Evolutionary conservation across 108 stramenopile genomes (phyloP).

Genomic region (Pseudonitzschia multistriata): DNA sequence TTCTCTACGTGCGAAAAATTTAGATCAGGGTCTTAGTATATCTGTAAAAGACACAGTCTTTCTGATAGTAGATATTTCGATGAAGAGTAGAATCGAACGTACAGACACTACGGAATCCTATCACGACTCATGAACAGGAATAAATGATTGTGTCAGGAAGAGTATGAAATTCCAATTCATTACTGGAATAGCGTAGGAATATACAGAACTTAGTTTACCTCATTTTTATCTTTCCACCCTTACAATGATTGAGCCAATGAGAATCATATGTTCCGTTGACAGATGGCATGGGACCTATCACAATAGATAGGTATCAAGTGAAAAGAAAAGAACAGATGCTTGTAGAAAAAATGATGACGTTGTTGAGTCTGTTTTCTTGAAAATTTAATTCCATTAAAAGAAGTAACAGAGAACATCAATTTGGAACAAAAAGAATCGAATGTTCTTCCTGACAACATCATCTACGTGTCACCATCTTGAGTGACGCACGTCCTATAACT

Average conservation of each 20-base stretch:
- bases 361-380: background rate
- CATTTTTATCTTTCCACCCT: background rate
- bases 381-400: background rate
- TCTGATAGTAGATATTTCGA: background rate
- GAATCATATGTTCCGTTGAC: background rate
- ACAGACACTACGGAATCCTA: too few relatives aligned
- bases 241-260: background rate
- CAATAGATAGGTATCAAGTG: background rate
- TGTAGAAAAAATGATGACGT: background rate
- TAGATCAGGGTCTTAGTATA: background rate
- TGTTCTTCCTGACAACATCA: background rate
- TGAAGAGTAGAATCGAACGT: background rate
- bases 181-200: too few relatives aligned
- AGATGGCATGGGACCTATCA: background rate
- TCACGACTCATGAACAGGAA: too few relatives aligned
- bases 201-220: too few relatives aligned
- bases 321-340: conserved; percentile 6
- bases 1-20: background rate
- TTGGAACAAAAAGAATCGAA: background rate
- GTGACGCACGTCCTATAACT: background rate
- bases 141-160: too few relatives aligned
- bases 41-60: background rate
- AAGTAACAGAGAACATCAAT: background rate
- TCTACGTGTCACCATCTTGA: background rate
- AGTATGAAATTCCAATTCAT: too few relatives aligned